Evolutionary conservation across 2,329 filamentous ascomycete species (phyloP).

Genomic region (Aspergillus latus): DNA sequence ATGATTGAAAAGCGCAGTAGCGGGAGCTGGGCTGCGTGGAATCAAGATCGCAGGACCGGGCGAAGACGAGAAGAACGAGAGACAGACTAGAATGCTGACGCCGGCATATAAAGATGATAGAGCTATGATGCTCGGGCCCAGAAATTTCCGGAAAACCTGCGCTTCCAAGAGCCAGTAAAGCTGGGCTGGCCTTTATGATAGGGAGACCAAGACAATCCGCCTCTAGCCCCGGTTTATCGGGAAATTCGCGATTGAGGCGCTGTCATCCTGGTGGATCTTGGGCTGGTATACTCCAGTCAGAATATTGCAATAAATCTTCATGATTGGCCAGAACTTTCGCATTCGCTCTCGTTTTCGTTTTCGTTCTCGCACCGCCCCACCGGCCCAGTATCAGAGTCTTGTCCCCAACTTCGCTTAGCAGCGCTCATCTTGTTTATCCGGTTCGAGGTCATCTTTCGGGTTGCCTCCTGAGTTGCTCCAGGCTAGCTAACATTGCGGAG

Average conservation of each 20-base stretch:
- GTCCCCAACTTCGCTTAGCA: not conserved
- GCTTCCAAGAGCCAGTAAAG: not conserved
- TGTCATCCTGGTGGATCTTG: slow-evolving; percentile 13
- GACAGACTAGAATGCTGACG: not conserved
- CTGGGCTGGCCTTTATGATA: not conserved
- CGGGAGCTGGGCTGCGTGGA: not conserved
- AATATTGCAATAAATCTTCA: not conserved
- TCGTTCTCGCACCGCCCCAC: slow-evolving; percentile 24
- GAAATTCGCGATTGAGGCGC: not conserved
- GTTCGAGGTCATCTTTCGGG: not conserved
- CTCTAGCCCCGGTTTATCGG: too few relatives aligned
- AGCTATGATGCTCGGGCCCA: not conserved
- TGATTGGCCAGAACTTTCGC: slow-evolving; percentile 22
- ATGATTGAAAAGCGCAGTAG: not conserved
- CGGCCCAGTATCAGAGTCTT: slow-evolving; percentile 4
- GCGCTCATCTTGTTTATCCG: not conserved
- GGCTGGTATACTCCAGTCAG: slow-evolving; percentile 1
- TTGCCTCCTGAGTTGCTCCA: not conserved
- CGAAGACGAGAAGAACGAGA: not conserved
- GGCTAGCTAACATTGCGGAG: not conserved
- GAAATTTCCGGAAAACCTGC: not conserved
- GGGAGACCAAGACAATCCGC: too few relatives aligned
- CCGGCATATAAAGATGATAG: not conserved
- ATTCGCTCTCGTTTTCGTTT: slow-evolving; percentile 30
- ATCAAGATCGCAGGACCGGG: slow-evolving; percentile 1